Percentiles rank a stretch among this genome's conserved stretches.
Conservation (phyloP, 345 rosid genomes). For the Hibiscus syriacus region DNA sequence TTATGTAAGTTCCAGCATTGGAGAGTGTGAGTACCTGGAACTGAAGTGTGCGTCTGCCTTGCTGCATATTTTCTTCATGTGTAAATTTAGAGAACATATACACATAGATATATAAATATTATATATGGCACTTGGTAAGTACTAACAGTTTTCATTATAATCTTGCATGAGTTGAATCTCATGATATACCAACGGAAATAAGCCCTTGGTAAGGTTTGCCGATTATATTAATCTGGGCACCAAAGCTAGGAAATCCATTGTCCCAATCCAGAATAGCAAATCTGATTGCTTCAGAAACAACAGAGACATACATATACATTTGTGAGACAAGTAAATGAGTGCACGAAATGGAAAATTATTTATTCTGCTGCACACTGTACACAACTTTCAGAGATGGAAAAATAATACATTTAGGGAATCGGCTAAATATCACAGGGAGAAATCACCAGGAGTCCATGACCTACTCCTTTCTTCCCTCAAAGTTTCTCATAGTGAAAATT, state of each 20-base stretch:
- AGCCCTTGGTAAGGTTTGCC: background rate
- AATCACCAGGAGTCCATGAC: background rate
- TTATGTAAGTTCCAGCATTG: background rate
- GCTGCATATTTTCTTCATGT: background rate
- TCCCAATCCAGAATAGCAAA: background rate
- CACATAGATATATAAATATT: background rate
- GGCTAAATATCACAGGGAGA: background rate
- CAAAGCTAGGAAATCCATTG: background rate
- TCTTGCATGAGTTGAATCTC: background rate
- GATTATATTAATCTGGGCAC: background rate
- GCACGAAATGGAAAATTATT: background rate
- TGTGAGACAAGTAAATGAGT: background rate
- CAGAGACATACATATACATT: background rate
- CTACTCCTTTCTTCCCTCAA: background rate
- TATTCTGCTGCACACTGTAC: background rate
- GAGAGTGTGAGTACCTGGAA: background rate
- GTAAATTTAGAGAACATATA: background rate
- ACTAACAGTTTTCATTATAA: background rate
- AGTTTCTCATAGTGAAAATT: background rate
- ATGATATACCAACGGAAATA: background rate
- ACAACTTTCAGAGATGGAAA: background rate
- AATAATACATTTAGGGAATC: background rate
- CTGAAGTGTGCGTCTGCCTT: background rate
- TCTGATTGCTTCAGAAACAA: background rate
- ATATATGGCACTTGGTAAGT: no score